Evolutionary conservation across 768 basidiomycete species (phyloP).

Genomic region (Hygrophoropsis aurantiaca): DNA sequence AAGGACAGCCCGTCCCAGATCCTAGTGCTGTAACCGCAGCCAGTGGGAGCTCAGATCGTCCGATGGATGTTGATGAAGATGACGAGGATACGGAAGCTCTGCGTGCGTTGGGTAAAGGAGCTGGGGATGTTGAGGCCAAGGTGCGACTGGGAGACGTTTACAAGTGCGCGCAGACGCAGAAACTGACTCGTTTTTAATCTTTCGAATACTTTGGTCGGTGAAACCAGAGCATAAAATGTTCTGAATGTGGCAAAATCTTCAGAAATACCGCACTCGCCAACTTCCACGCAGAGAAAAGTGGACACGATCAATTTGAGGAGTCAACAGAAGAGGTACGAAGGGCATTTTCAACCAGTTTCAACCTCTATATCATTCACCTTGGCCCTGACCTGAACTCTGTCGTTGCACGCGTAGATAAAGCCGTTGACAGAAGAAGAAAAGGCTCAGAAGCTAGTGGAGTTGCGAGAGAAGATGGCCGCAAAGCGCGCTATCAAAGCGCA

Average conservation of each 20-base stretch:
- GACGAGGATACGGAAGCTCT: conserved; percentile 74
- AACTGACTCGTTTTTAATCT: too few species aligned
- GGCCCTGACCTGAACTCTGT: not conserved
- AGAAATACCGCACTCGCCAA: conserved; percentile 83
- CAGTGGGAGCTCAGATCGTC: conserved; percentile 14
- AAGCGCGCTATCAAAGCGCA: conserved; percentile 75
- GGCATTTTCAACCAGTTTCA: conserved; percentile 3
- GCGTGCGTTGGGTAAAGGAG: conserved; percentile 44
- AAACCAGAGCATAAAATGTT: conserved; percentile 77
- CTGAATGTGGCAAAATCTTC: conserved; percentile 84
- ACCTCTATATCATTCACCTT: not conserved
- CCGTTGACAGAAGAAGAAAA: conserved; percentile 96
- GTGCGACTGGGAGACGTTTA: conserved; percentile 35
- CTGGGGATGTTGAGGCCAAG: conserved; percentile 62
- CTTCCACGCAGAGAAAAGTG: conserved; percentile 92
- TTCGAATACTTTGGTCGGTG: not conserved
- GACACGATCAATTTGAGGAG: conserved; percentile 95
- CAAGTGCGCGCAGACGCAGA: too few species aligned
- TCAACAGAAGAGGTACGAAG: conserved; percentile 81
- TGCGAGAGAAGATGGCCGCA: conserved; percentile 74
- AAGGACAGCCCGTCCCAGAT: conserved; percentile 73
- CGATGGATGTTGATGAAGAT: conserved; percentile 60
- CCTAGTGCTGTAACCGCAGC: conserved; percentile 39
- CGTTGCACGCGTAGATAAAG: conserved; percentile 61
- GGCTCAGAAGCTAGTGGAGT: conserved; percentile 73